phyloP scores from a whole-genome alignment of 2,329 filamentous ascomycete genomes.

The Kalaharituber pfeilii region DNA sequence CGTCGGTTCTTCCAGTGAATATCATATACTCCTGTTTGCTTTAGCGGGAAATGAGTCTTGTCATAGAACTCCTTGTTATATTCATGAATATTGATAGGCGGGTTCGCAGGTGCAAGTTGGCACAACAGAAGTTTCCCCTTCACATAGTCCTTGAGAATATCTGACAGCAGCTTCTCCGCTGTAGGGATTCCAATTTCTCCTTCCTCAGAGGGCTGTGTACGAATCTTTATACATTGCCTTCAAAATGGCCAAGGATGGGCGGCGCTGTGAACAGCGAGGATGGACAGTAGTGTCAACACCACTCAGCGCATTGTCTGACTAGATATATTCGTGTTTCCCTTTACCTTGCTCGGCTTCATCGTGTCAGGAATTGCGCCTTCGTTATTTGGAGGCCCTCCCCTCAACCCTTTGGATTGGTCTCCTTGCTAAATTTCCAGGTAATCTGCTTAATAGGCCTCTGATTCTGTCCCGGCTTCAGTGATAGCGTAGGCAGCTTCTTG shows the following conservation, averaged over 20 bases:
- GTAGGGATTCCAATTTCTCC: too few species aligned
- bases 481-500: too few species aligned
- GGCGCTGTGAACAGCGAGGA: too few species aligned
- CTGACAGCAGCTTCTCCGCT: too few species aligned
- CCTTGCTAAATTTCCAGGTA: neutral
- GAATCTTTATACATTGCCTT: too few species aligned
- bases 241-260: too few species aligned
- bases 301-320: too few species aligned
- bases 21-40: too few species aligned
- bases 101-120: slow-evolving; percentile 58
- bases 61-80: slow-evolving; percentile 91
- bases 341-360: neutral
- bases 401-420: neutral
- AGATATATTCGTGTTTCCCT: neutral
- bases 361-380: neutral
- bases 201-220: too few species aligned
- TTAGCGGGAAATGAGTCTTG: slow-evolving; percentile 59
- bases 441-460: neutral
- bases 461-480: neutral
- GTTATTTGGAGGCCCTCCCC: neutral
- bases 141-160: too few species aligned
- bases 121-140: slow-evolving; percentile 90
- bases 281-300: too few species aligned
- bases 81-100: slow-evolving; percentile 46
- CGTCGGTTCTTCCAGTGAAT: too few species aligned